Evolutionary conservation across 371 early-diverging fungal genomes (phyloP), one percentile per base, ranked within the genome.

Genomic region (Entomophthora muscae): DNA sequence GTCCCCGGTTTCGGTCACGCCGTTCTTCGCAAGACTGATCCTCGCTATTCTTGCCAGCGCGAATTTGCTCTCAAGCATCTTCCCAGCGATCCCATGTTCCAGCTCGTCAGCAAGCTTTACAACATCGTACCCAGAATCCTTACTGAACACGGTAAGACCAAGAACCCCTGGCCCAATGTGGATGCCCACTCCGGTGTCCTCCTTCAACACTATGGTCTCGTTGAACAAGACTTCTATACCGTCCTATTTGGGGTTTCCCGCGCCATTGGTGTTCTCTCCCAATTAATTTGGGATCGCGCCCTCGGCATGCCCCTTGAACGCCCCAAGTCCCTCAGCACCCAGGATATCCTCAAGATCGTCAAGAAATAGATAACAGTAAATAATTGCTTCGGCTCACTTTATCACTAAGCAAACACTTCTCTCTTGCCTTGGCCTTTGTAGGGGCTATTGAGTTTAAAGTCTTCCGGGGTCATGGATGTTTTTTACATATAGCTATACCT

Each of bases 151-250:
- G 98, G 97, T 68, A 98, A 96, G 89, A 95, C 95, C 85, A 96
- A 95, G 91, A 98, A 98, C 90, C 98, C 98, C 67, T 98, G 91
- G 91, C 98, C 98, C 75, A 98, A 98, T 76, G 97, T 98, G 28
- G 98, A 98, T 74, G 97, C 97, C 63, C 98, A 98, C 88, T 87
- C 88, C 64, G 98, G 98, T 75, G 94, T 94, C 69, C 87, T 98
- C 53, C 83, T 96, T 67, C 89, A 90, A 71, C 90, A 95, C 85
- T 98, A 88, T 74, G 95, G 95, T 63, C 81, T 98, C 66, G 87
- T 83, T 53, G 95, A 98, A 78, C 94, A 98, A 80, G 93, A 95
- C 80, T 98, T 83, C 82, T 98, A 98, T 91, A 98, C 98, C 52
- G 98, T 98, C 60, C 80, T 98, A 67, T 98, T 98, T 68, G 98